phyloP scores from a whole-genome alignment of 208 protist species.

The Leptomonas pyrrhocoris region DNA sequence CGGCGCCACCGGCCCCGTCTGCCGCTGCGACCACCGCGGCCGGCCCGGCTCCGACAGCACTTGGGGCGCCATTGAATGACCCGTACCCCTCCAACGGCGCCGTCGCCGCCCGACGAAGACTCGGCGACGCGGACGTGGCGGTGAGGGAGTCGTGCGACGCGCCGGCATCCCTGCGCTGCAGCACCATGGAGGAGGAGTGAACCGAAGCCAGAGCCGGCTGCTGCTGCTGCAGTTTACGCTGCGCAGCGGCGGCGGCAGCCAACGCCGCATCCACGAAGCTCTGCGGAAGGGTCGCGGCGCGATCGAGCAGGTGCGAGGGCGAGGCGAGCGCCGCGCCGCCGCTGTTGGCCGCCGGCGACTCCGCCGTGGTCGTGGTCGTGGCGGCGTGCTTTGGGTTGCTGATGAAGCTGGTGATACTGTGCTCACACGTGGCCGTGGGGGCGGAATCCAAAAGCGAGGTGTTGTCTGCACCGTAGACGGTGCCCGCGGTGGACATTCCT shows the following conservation, averaged over 20 bases:
- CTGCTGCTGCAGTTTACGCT: constrained; percentile 5
- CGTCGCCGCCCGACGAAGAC: constrained; percentile 4
- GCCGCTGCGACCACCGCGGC: too few species aligned
- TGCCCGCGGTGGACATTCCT: neutral
- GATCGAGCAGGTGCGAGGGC: constrained; percentile 34
- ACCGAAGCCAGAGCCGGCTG: neutral
- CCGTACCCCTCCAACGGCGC: neutral
- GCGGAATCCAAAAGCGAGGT: neutral
- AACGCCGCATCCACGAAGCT: constrained; percentile 62
- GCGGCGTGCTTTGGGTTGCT: neutral
- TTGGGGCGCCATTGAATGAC: neutral
- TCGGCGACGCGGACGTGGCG: neutral
- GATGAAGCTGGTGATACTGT: neutral
- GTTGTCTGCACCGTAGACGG: neutral
- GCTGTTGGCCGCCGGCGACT: too few species aligned
- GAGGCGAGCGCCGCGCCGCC: neutral
- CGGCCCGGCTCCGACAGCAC: too few species aligned
- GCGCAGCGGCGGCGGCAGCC: constrained; percentile 19
- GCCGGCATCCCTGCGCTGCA: neutral
- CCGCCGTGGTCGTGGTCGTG: neutral
- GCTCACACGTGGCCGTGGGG: neutral
- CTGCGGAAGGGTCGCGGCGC: constrained; percentile 49
- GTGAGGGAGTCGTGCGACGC: neutral
- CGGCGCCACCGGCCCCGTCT: too few species aligned
- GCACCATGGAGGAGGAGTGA: constrained; percentile 1